Base-by-base conservation (phyloP, 352 stramenopile genomes). In the Globisporangium paddicum region DNA sequence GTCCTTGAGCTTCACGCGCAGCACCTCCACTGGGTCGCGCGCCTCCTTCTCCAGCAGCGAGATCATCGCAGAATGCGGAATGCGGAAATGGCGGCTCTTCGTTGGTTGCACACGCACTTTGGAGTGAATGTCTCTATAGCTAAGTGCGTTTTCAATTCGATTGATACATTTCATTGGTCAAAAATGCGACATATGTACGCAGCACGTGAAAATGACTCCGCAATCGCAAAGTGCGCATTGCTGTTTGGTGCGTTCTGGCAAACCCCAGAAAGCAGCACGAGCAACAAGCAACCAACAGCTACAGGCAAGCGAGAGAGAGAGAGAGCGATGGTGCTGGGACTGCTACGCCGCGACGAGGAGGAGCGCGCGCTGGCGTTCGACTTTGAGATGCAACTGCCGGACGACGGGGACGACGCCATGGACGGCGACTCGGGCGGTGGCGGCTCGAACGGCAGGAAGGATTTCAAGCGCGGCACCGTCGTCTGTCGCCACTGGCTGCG, bases 401-500 rank as follows among this genome's bases (percentile, higher is more conserved):
- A 90, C 41, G 78, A 90, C 62, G 63, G 55, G 4, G 82, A 91
- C 45, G 80, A 88, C 26, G 60, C 47, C n/a, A 72, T 82, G 66
- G 73, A 77, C 52, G 63, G 62, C 21, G 58, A 66, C 32, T 59
- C 69, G 51, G 70, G 75, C 10, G 68, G 79, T 23, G 66, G 66
- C 45, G 74, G 69, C 21, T 71, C 76, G 5, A 73, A 64, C 2
- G 76, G 71, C 34, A 87, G 88, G 67, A 95, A 93, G 55, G 86
- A 96, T 63, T 93, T 96, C 49, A 96, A 96, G 67, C 84, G 86
- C 42, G 86, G 95, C 44, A 99, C 95, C 0, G 94, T 99, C 48
- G 96, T 99, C 28, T 99, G 96, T 72, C 92, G 96, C 60, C 96
- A 99, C 70, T 99, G 96, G 95, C 82, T 99, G 50, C 89, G 93